These are phyloP conservation scores for Herpomyces periplanetae DNA, from an alignment of 2,329 filamentous ascomycete genomes.

Conservation along the genomic window DNA sequence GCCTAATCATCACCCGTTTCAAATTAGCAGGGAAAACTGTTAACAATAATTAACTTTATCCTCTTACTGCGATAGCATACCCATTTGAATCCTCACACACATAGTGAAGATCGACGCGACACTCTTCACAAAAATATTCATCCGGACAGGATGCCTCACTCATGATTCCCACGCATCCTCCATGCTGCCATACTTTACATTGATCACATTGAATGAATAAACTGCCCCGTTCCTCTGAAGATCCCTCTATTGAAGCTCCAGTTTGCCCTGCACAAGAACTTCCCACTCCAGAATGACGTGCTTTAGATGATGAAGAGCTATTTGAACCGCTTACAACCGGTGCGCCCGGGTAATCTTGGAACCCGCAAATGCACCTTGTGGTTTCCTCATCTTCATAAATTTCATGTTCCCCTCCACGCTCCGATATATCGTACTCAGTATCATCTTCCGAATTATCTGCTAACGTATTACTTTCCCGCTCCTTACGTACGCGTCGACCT, in stretches of 20 bases:
- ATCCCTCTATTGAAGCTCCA: conserved; percentile 7
- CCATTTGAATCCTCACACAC: conserved; percentile 42
- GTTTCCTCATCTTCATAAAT: conserved; percentile 59
- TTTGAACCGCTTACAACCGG: conserved; percentile 16
- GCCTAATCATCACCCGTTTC: conserved; percentile 9
- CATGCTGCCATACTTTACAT: conserved; percentile 96
- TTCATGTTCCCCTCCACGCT: no score
- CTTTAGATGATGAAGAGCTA: no score
- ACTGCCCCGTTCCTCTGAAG: conserved; percentile 53
- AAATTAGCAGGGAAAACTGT: conserved; percentile 1
- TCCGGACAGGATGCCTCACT: conserved; percentile 72
- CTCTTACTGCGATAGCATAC: conserved; percentile 15
- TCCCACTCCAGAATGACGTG: conserved; percentile 12
- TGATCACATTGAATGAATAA: conserved; percentile 93
- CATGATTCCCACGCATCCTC: conserved; percentile 83
- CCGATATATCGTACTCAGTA: no score
- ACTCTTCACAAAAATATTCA: conserved; percentile 91
- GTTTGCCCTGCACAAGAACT: conserved; percentile 11
- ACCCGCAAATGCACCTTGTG: conserved; percentile 73
- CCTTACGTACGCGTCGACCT: no score
- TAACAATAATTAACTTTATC: conserved; percentile 3
- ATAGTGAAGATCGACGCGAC: conserved; percentile 59
- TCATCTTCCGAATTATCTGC: no score
- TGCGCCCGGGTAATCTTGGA: conserved; percentile 67
- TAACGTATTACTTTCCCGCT: no score